phyloP scores from a whole-genome alignment of 192 early-diverging fungal species.

The Rhizophagus sp. region DNA sequence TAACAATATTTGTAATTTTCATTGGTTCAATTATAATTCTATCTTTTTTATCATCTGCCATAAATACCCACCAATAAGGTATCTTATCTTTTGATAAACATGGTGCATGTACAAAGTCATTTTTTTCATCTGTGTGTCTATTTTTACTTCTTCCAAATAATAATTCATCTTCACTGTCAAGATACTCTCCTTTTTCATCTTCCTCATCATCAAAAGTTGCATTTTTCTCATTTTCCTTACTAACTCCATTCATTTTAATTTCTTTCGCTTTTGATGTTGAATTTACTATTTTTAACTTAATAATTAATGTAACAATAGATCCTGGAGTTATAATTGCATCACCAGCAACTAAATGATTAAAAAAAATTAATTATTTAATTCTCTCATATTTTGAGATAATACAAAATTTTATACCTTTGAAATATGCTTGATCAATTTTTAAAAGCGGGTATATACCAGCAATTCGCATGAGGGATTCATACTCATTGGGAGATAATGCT shows the following conservation, averaged over 20 bases:
- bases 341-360: constrained; percentile 52
- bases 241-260: constrained; percentile 37
- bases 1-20: constrained; percentile 77
- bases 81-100: constrained; percentile 73
- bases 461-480: constrained; percentile 68
- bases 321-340: constrained; percentile 78
- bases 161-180: constrained; percentile 38
- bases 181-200: constrained; percentile 34
- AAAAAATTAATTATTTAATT: not conserved
- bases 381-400: not conserved
- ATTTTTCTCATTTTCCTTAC: constrained; percentile 42
- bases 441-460: constrained; percentile 75
- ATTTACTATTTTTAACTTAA: constrained; percentile 50
- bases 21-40: constrained; percentile 77
- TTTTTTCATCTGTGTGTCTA: constrained; percentile 19
- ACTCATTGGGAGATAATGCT: constrained; percentile 53
- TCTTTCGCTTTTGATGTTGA: constrained; percentile 34
- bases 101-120: constrained; percentile 61
- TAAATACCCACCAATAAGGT: constrained; percentile 88
- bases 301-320: constrained; percentile 74
- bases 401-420: constrained; percentile 61
- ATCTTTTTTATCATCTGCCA: constrained; percentile 83
- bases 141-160: constrained; percentile 34
- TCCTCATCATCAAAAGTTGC: constrained; percentile 37
- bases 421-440: constrained; percentile 71